Conservation (phyloP, 202 grass and related monocot genomes). For the Zoysia matrella region DNA sequence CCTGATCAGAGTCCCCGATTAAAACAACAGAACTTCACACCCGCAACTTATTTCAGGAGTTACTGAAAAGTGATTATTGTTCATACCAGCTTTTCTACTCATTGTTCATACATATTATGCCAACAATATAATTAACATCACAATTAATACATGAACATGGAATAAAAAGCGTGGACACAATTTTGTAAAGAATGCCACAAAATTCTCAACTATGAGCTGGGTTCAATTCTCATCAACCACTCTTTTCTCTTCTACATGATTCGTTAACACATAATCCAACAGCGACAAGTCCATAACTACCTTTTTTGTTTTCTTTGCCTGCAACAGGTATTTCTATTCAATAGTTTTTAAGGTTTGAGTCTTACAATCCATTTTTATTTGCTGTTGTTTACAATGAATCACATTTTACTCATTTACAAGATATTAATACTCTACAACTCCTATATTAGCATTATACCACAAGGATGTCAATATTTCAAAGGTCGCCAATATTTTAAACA, state of each 20-base stretch:
- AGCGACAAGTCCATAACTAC: slow-evolving; percentile 1
- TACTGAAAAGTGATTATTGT: background rate
- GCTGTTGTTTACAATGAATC: slow-evolving; percentile 6
- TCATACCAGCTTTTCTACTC: background rate
- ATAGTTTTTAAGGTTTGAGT: background rate
- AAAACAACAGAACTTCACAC: background rate
- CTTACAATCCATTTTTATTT: background rate
- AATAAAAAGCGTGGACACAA: background rate
- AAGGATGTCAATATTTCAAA: background rate
- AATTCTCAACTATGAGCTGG: background rate
- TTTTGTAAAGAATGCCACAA: background rate
- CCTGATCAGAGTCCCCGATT: slow-evolving; percentile 10
- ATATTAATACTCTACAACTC: background rate
- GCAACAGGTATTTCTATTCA: background rate
- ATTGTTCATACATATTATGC: background rate
- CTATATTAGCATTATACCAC: background rate
- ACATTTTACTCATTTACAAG: background rate
- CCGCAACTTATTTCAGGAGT: slow-evolving; percentile 9
- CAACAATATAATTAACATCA: slow-evolving; percentile 30
- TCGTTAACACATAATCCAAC: background rate
- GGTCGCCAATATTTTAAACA: background rate
- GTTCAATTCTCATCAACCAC: background rate
- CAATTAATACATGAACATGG: background rate
- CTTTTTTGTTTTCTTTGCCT: background rate
- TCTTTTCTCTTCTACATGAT: background rate